These are phyloP conservation scores for Cladosporium colombiae DNA, from an alignment of 2,329 filamentous ascomycete genomes.

Conservation along the genomic window DNA sequence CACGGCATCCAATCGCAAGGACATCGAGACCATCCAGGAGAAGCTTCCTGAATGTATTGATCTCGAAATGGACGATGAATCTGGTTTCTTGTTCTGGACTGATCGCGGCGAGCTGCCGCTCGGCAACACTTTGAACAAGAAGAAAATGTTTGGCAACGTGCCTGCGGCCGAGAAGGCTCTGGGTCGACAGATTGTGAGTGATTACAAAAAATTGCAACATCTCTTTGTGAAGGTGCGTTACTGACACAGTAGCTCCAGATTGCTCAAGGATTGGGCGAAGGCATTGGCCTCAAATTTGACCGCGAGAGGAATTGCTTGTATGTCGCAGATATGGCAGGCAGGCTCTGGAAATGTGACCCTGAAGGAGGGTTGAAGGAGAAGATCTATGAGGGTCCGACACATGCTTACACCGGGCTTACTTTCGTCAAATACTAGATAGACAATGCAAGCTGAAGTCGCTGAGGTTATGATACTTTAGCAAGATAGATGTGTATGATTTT, in stretches of 20 bases:
- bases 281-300: slow-evolving; percentile 23
- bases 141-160: slow-evolving; percentile 22
- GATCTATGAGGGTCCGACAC: slow-evolving; percentile 19
- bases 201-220: neutral
- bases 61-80: slow-evolving; percentile 54
- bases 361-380: slow-evolving; percentile 20
- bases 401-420: slow-evolving; percentile 22
- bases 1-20: slow-evolving; percentile 40
- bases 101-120: slow-evolving; percentile 59
- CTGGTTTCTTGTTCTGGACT: slow-evolving; percentile 58
- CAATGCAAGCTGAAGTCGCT: neutral
- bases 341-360: slow-evolving; percentile 21
- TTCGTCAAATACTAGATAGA: slow-evolving; percentile 17
- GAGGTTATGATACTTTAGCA: neutral
- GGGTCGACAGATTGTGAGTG: slow-evolving; percentile 20
- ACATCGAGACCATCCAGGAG: slow-evolving; percentile 46
- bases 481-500: neutral
- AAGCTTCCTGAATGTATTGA: slow-evolving; percentile 59
- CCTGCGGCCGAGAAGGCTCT: slow-evolving; percentile 25
- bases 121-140: slow-evolving; percentile 56
- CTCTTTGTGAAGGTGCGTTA: neutral
- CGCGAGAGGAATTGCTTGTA: slow-evolving; percentile 16
- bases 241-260: slow-evolving; percentile 15
- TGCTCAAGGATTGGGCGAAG: slow-evolving; percentile 26
- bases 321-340: slow-evolving; percentile 22